Conservation (phyloP, 2,329 filamentous ascomycete genomes). For the Hymenotorrendiella dingleyae region DNA sequence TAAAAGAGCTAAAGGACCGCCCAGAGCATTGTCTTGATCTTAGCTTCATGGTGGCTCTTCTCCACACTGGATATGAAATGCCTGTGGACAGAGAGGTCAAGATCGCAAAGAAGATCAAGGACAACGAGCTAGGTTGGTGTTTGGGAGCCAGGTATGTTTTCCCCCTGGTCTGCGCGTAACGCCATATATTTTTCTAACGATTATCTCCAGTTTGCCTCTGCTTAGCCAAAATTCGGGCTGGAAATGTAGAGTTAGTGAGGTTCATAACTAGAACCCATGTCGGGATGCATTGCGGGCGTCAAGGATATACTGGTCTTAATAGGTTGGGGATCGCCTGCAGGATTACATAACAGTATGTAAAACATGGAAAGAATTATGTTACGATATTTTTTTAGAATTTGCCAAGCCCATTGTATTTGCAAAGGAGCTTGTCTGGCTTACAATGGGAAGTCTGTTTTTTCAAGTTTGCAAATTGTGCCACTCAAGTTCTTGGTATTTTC, state of each 20-base stretch:
- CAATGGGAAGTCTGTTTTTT: background rate
- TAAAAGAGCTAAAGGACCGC: slow-evolving; percentile 72
- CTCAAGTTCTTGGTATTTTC: no score
- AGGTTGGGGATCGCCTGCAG: slow-evolving; percentile 4
- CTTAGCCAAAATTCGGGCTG: slow-evolving; percentile 78
- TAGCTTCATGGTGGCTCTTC: slow-evolving; percentile 89
- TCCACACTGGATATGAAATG: slow-evolving; percentile 98
- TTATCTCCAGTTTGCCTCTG: slow-evolving; percentile 64
- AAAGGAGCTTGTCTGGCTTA: background rate
- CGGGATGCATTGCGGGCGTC: slow-evolving; percentile 24
- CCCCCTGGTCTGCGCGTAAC: background rate
- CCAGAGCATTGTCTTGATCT: slow-evolving; percentile 92
- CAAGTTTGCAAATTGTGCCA: no score
- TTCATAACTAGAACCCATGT: slow-evolving; percentile 40
- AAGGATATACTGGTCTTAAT: slow-evolving; percentile 9
- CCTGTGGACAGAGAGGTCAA: slow-evolving; percentile 92
- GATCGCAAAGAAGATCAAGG: slow-evolving; percentile 98
- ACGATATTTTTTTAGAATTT: background rate
- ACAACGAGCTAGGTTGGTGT: slow-evolving; percentile 96
- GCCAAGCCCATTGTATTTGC: background rate
- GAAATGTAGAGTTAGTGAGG: slow-evolving; percentile 78
- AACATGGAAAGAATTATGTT: background rate
- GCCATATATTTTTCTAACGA: slow-evolving; percentile 33
- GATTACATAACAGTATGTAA: background rate
- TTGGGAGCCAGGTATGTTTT: slow-evolving; percentile 78